phyloP scores from a whole-genome alignment of 2,329 filamentous ascomycete species.

The Alternaria infectoria region DNA sequence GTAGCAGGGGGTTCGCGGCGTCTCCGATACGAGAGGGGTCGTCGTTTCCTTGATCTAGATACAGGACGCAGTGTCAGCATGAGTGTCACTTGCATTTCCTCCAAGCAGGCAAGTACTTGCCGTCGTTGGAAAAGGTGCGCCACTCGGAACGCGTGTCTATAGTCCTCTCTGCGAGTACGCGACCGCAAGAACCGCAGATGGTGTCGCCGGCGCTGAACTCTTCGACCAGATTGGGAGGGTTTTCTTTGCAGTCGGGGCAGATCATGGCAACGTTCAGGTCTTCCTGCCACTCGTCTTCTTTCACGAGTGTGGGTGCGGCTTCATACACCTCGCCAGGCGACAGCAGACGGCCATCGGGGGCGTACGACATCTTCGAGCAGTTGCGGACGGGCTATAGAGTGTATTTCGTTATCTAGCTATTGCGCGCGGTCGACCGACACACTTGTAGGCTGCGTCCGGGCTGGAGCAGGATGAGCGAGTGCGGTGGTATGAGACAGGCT shows the following conservation, averaged over 20 bases:
- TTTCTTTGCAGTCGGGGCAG: conserved; percentile 88
- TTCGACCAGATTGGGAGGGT: conserved; percentile 90
- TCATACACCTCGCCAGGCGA: conserved; percentile 55
- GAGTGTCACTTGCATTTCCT: neutral
- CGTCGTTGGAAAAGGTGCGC: conserved; percentile 98
- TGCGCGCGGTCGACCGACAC: conserved; percentile 19
- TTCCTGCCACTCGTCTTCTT: conserved; percentile 68
- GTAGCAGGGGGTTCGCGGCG: conserved; percentile 84
- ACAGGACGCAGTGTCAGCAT: neutral
- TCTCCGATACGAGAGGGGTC: conserved; percentile 98
- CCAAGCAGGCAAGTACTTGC: conserved; percentile 7
- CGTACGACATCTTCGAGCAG: conserved; percentile 36
- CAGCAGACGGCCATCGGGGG: conserved; percentile 46
- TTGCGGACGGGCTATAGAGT: conserved; percentile 8
- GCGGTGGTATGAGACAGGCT: conserved; percentile 27
- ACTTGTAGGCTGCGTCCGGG: conserved; percentile 16
- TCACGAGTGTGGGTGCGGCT: conserved; percentile 41
- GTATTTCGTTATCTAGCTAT: conserved; percentile 20
- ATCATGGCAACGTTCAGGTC: conserved; percentile 86
- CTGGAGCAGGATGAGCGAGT: conserved; percentile 22
- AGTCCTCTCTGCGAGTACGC: conserved; percentile 87
- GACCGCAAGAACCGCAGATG: conserved; percentile 88
- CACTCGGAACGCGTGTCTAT: conserved; percentile 97
- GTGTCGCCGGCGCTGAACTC: conserved; percentile 92
- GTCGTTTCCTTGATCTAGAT: conserved; percentile 79